Percentiles rank a stretch among this genome's conserved stretches.
These are phyloP conservation scores for Anthoceros angustus DNA, from an alignment of 225 moss, liverwort and hornwort species.

Conservation along the genomic window DNA sequence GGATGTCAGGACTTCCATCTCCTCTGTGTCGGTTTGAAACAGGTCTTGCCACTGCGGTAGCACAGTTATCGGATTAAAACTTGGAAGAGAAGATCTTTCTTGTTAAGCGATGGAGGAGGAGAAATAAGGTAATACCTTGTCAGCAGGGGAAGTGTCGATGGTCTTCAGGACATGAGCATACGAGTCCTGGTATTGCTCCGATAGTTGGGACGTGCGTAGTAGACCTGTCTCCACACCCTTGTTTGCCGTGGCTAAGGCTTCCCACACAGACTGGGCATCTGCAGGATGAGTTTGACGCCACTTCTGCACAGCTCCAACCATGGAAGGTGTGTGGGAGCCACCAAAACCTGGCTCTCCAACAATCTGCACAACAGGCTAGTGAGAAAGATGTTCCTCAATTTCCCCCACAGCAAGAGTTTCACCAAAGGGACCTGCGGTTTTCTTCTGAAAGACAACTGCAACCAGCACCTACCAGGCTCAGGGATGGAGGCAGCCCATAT, in stretches of 20 bases:
- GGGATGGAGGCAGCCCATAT: constrained; percentile 65
- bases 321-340: constrained; percentile 95
- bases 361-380: constrained; percentile 31
- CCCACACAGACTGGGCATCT: constrained; percentile 46
- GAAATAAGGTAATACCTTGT: constrained; percentile 38
- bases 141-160: constrained; percentile 46
- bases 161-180: constrained; percentile 35
- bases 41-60: constrained; percentile 47
- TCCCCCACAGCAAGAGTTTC: neutral
- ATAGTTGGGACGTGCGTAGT: constrained; percentile 32
- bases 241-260: constrained; percentile 67
- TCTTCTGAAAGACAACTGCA: neutral
- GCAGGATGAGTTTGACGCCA: constrained; percentile 63
- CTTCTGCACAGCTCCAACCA: constrained; percentile 82
- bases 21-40: constrained; percentile 23
- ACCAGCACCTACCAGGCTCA: constrained; percentile 40
- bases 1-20: constrained; percentile 36
- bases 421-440: neutral
- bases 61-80: neutral
- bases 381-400: too few relatives aligned
- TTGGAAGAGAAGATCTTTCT: neutral
- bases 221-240: constrained; percentile 61
- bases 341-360: constrained; percentile 95
- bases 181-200: constrained; percentile 22
- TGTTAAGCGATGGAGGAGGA: neutral